phyloP scores from a whole-genome alignment of 106 monocot species.

The Ottelia alismoides region DNA sequence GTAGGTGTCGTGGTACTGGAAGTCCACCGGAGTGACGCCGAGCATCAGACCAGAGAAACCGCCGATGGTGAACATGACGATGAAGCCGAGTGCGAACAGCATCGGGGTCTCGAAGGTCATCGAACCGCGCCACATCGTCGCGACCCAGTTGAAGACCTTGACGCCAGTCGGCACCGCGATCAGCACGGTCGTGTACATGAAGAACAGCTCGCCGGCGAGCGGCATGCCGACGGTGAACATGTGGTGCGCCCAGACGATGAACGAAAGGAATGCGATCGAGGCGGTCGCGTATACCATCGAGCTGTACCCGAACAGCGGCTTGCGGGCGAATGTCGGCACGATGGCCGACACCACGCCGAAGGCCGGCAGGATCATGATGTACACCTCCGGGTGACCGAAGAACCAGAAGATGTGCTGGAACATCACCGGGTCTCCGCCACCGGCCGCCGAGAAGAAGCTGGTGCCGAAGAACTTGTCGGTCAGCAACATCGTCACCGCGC shows the following conservation, averaged over 20 bases:
- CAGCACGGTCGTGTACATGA: not conserved
- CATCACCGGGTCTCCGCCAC: conserved; percentile 1
- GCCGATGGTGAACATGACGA: not conserved
- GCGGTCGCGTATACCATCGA: not conserved
- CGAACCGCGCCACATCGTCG: not conserved
- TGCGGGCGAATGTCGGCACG: not conserved
- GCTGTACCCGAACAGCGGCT: not conserved
- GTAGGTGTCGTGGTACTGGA: not conserved
- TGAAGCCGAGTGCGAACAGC: not conserved
- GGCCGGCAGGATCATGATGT: conserved; percentile 2
- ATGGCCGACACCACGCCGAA: not conserved
- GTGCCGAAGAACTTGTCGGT: too few species aligned
- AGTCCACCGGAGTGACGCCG: not conserved
- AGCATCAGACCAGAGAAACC: not conserved
- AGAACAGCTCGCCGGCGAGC: not conserved
- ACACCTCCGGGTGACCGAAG: conserved; percentile 11
- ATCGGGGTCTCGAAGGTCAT: not conserved
- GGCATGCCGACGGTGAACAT: not conserved
- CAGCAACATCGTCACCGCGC: too few species aligned
- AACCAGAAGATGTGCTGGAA: conserved; percentile 14
- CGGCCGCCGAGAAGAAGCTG: too few species aligned
- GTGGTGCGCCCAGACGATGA: not conserved
- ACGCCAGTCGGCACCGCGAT: not conserved
- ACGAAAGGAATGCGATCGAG: not conserved
- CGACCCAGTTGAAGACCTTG: not conserved